Conservation (phyloP, 345 rosid species). For the Ceriops tagal region DNA sequence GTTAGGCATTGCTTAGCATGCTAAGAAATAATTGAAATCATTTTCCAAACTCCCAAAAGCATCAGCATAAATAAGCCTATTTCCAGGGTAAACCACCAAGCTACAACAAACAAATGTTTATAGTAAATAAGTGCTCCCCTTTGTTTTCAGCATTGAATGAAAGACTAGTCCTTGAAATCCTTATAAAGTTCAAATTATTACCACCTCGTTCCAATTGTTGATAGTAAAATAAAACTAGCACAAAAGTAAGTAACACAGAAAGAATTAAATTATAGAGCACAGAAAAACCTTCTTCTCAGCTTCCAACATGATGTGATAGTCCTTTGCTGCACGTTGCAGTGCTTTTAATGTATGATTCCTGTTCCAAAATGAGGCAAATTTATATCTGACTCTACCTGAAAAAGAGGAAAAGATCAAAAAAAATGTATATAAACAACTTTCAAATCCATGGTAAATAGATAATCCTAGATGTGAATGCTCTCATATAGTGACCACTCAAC, state of each 20-base stretch:
- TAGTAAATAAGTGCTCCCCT: no score
- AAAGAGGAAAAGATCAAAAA: constrained; percentile 26
- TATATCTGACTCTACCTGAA: constrained; percentile 99
- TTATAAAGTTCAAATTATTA: no score
- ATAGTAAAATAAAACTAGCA: neutral
- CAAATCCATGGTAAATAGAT: constrained; percentile 10
- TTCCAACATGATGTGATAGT: constrained; percentile 66
- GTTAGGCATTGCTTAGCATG: no score
- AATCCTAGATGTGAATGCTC: neutral
- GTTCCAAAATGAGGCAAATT: constrained; percentile 99
- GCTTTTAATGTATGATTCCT: constrained; percentile 86
- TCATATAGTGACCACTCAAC: constrained; percentile 1
- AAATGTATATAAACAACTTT: constrained; percentile 16
- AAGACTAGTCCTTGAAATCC: no score
- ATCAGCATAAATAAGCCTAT: no score
- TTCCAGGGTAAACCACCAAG: no score
- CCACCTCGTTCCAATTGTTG: neutral
- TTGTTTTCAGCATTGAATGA: no score
- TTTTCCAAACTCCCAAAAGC: no score
- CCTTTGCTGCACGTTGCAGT: constrained; percentile 69
- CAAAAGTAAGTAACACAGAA: neutral
- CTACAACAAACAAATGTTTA: no score
- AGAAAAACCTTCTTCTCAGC: constrained; percentile 82
- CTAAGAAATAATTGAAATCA: no score
- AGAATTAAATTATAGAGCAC: neutral